These are phyloP conservation scores for Pilasporangium apinafurcum DNA, from an alignment of 352 stramenopile species.

Conservation along the genomic window DNA sequence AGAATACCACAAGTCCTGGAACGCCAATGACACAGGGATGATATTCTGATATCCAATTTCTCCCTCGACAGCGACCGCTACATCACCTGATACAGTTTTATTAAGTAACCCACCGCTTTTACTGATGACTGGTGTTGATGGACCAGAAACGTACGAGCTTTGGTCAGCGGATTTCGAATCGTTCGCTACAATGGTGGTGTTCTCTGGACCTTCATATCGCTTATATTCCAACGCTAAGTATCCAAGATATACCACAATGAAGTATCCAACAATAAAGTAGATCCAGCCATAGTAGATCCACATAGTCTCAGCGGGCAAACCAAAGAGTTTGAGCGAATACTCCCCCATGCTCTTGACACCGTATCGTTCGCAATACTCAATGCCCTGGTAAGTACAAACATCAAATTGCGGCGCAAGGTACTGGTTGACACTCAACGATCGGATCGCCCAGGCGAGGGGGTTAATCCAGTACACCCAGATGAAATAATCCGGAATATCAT, in stretches of 20 bases:
- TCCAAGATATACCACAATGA: slow-evolving; percentile 20
- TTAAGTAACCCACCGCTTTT: neutral
- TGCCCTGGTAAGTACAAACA: neutral
- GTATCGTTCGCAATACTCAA: slow-evolving; percentile 9
- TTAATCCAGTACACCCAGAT: slow-evolving; percentile 36
- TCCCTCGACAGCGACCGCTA: too few species aligned
- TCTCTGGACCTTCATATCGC: slow-evolving; percentile 17
- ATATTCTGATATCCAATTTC: slow-evolving; percentile 70
- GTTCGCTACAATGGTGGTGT: too few species aligned
- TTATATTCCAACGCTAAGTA: slow-evolving; percentile 28
- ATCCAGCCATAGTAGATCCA: slow-evolving; percentile 19
- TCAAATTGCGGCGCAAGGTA: neutral
- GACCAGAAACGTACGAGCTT: neutral
- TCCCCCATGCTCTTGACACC: slow-evolving; percentile 13
- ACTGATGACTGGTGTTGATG: neutral
- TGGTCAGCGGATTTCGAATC: too few species aligned
- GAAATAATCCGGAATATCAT: slow-evolving; percentile 14
- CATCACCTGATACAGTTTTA: too few species aligned
- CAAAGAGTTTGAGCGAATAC: slow-evolving; percentile 18
- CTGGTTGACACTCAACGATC: slow-evolving; percentile 6
- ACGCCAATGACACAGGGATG: slow-evolving; percentile 16
- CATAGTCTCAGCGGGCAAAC: slow-evolving; percentile 12
- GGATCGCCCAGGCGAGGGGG: slow-evolving; percentile 14
- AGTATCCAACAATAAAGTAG: slow-evolving; percentile 14
- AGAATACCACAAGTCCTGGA: slow-evolving; percentile 26